Evolutionary conservation across 2,329 filamentous ascomycete species (phyloP).

Genomic region (Beauveria sp.): DNA sequence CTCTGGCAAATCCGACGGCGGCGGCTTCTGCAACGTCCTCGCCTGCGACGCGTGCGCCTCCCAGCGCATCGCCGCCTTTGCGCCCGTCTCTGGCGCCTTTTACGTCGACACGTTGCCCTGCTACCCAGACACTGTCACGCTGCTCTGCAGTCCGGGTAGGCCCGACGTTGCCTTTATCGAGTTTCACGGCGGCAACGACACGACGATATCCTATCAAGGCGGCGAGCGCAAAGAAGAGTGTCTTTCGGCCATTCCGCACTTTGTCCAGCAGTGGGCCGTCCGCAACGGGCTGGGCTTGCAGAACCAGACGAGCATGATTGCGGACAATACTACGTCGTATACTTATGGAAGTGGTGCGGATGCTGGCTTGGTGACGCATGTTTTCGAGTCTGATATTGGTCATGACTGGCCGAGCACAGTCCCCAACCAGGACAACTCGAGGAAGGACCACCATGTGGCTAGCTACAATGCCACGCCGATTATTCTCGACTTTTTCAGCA

Average conservation of each 20-base stretch:
- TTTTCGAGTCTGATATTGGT: slow-evolving; percentile 22
- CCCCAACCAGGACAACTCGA: slow-evolving; percentile 26
- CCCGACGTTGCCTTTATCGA: slow-evolving; percentile 35
- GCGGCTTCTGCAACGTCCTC: slow-evolving; percentile 31
- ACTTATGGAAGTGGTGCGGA: slow-evolving; percentile 18
- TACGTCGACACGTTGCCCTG: slow-evolving; percentile 27
- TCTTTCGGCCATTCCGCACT: slow-evolving; percentile 34
- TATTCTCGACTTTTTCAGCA: slow-evolving; percentile 31
- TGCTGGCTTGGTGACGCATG: slow-evolving; percentile 22
- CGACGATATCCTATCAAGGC: slow-evolving; percentile 36
- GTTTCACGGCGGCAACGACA: slow-evolving; percentile 41
- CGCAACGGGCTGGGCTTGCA: slow-evolving; percentile 20
- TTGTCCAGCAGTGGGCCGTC: slow-evolving; percentile 28
- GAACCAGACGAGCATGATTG: slow-evolving; percentile 11
- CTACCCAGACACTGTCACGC: slow-evolving; percentile 25
- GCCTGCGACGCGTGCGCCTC: slow-evolving; percentile 29
- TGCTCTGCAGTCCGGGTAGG: slow-evolving; percentile 30
- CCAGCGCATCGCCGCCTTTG: slow-evolving; percentile 30
- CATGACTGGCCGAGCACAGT: slow-evolving; percentile 33
- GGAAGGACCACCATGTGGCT: slow-evolving; percentile 22
- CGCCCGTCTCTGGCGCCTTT: slow-evolving; percentile 31
- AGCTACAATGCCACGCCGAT: slow-evolving; percentile 29
- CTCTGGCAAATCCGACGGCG: slow-evolving; percentile 33
- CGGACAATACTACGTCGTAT: slow-evolving; percentile 21
- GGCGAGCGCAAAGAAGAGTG: slow-evolving; percentile 32